Evolutionary conservation across 2,329 filamentous ascomycete genomes (phyloP), one percentile per base, ranked within the genome.

Genomic region (Calonectria pauciramosa): DNA sequence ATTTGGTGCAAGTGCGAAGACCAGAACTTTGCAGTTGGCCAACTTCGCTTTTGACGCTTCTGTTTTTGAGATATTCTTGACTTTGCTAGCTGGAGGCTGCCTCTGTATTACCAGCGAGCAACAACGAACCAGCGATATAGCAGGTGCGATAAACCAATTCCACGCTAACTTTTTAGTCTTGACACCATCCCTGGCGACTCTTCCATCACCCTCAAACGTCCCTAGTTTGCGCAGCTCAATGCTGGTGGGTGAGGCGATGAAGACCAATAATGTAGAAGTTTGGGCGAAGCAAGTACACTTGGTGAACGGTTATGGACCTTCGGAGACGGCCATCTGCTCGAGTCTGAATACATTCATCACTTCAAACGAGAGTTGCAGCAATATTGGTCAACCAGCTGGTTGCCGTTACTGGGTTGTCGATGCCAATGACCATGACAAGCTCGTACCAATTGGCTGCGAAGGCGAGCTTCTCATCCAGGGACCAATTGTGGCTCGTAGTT

Each of bases 11-110:
- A 41, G 59, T 41, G 59, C 23, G 26, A 63, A 63, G 34, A 63
- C 59, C 59, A 63, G 59, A 63, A 63, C 59, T 28, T 63, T 63
- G 23, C 59, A 63, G 23, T 63, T 44, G 44, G 59, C 59, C 36
- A 63, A 63, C 38, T 63, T 63, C 59, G 59, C 59, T 36, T 63
- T 63, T 28, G 59, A 63, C 59, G 59, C 59, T 63, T 63, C 59
- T 41, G 38, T 63, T 20, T 63, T 63, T 63, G 59, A 63, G 59
- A 63, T 63, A 63, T 63, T 63, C 38, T 44, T 63, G 59, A 63
- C 59, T 26, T 63, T 63, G 59, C 59, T 63, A 41, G 59, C 59
- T 44, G 59, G 59, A 63, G 59, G 59, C 59, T 63, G 59, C 59
- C 20, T 63, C 59, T 63, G 59, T 41, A 63, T 63, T 63, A 36